Evolutionary conservation across 352 stramenopile species (phyloP).

Genomic region (Globisporangium carolinianum): DNA sequence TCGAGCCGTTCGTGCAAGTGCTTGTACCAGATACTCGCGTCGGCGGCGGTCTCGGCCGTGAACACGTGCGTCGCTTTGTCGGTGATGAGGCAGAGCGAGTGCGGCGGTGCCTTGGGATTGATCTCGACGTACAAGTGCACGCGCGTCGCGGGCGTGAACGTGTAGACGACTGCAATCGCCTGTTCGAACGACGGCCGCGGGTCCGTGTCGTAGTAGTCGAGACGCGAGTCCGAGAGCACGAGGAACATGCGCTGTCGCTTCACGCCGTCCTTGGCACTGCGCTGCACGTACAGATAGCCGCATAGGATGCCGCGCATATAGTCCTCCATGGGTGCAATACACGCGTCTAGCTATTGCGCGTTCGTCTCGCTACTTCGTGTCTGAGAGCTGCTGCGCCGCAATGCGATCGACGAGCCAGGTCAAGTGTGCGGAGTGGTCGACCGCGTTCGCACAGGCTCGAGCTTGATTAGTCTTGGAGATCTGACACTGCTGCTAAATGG

Average conservation of each 20-base stretch:
- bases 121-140: constrained; percentile 60
- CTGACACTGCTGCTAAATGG: no score
- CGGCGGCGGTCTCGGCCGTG: constrained; percentile 39
- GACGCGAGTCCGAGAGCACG: constrained; percentile 65
- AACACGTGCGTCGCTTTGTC: constrained; percentile 56
- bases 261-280: constrained; percentile 29
- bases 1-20: constrained; percentile 46
- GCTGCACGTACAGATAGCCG: constrained; percentile 58
- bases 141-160: constrained; percentile 36
- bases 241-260: constrained; percentile 62
- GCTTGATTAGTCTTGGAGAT: no score
- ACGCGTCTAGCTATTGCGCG: no score
- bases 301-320: constrained; percentile 68
- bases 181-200: constrained; percentile 53
- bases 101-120: constrained; percentile 36
- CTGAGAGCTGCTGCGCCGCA: no score
- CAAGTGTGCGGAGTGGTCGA: no score
- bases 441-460: no score
- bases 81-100: constrained; percentile 60
- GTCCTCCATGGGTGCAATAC: constrained; percentile 38
- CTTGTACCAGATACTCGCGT: constrained; percentile 38
- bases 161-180: constrained; percentile 45
- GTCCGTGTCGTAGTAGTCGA: constrained; percentile 65
- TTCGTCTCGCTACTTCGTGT: no score
- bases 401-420: no score